Percentiles rank a stretch among this genome's conserved stretches.
Evolutionary conservation across 306 rosid species (phyloP).

Genomic region (Malus fusca): DNA sequence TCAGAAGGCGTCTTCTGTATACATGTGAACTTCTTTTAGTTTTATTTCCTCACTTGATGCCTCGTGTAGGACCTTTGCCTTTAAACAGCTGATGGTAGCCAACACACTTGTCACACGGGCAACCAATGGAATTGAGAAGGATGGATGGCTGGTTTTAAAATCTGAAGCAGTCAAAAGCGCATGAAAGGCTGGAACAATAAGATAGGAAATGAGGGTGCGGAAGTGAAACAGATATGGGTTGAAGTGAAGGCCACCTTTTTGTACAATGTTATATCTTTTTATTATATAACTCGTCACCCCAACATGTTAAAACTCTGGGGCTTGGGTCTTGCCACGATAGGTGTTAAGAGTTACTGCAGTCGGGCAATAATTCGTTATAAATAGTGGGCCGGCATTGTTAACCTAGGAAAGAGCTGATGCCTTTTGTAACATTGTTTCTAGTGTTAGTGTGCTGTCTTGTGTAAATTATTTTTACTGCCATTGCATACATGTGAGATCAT

Average conservation of each 20-base stretch:
- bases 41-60: background rate
- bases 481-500: background rate
- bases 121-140: conserved; percentile 42
- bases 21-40: background rate
- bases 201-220: conserved; percentile 1
- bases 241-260: conserved; percentile 14
- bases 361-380: conserved; percentile 18
- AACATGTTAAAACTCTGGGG: conserved; percentile 23
- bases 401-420: conserved; percentile 38
- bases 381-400: conserved; percentile 23
- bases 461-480: background rate
- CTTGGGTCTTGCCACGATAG: conserved; percentile 28
- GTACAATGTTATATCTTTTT: conserved; percentile 25
- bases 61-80: conserved; percentile 11
- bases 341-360: conserved; percentile 12
- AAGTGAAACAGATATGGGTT: conserved; percentile 16
- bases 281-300: background rate
- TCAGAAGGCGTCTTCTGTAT: background rate
- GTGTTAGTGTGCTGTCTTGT: conserved; percentile 24
- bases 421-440: conserved; percentile 20
- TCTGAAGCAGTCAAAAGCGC: background rate
- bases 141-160: conserved; percentile 1
- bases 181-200: conserved; percentile 3
- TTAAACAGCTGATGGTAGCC: conserved; percentile 53
- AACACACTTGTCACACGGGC: conserved; percentile 42